phyloP scores from a whole-genome alignment of 352 stramenopile genomes.

The Phytopythium montanum region DNA sequence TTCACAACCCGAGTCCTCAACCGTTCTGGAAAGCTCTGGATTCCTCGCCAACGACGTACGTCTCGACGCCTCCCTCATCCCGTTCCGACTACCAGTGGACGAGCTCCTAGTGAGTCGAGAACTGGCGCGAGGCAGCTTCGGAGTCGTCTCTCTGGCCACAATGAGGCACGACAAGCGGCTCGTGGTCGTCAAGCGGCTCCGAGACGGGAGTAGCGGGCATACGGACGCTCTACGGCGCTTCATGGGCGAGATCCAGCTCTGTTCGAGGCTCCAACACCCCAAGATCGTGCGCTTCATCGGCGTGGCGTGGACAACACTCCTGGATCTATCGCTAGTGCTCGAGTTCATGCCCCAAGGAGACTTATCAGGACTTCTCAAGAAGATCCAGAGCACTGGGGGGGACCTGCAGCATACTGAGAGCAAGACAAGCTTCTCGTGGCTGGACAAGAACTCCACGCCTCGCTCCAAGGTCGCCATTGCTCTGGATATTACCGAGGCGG shows the following conservation, averaged over 20 bases:
- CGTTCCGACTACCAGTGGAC: conserved; percentile 40
- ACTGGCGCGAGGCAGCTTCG: conserved; percentile 56
- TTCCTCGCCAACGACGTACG: conserved; percentile 64
- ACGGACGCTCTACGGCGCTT: conserved; percentile 22
- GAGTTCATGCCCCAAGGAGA: conserved; percentile 40
- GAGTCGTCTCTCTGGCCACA: conserved; percentile 46
- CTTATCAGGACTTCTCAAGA: conserved; percentile 19
- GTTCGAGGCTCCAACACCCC: conserved; percentile 29
- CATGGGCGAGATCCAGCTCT: conserved; percentile 52
- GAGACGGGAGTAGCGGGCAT: conserved; percentile 13
- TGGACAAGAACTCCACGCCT: conserved; percentile 1
- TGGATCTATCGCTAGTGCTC: conserved; percentile 33
- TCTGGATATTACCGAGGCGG: conserved; percentile 30
- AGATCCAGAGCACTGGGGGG: not conserved
- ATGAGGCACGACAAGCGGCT: conserved; percentile 12
- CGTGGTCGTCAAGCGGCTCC: conserved; percentile 23
- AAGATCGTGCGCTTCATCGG: conserved; percentile 48
- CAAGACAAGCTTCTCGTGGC: conserved; percentile 8
- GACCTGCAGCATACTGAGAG: no score
- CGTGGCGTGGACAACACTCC: conserved; percentile 35
- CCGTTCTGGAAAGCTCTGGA: conserved; percentile 9
- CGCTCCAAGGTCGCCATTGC: conserved; percentile 22
- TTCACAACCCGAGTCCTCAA: not conserved
- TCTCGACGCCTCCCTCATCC: conserved; percentile 52
- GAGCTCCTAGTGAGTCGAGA: conserved; percentile 36